phyloP scores from a whole-genome alignment of 2,329 filamentous ascomycete genomes.

The Apiospora kogelbergensis region DNA sequence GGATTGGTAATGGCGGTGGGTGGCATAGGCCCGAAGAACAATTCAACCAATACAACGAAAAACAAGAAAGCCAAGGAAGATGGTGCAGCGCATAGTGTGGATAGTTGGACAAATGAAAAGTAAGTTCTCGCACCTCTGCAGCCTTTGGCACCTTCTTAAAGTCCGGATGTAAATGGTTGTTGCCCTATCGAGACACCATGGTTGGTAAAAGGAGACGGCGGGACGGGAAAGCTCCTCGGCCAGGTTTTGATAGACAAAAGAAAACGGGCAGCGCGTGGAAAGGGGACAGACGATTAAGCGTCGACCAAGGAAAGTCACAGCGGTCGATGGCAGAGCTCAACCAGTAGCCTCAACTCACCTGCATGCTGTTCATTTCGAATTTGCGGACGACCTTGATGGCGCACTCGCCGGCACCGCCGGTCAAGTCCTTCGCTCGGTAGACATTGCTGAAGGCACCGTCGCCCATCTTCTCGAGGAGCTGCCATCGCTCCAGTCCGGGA shows the following conservation, averaged over 20 bases:
- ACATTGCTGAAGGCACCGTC: slow-evolving; percentile 99
- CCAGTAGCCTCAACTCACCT: slow-evolving; percentile 70
- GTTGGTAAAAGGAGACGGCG: slow-evolving; percentile 52
- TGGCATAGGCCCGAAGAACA: not conserved
- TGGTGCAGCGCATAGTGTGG: slow-evolving; percentile 11
- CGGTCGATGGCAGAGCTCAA: slow-evolving; percentile 29
- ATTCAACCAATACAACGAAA: slow-evolving; percentile 16
- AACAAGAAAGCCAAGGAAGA: slow-evolving; percentile 24
- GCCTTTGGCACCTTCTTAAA: slow-evolving; percentile 94
- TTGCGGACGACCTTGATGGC: slow-evolving; percentile 99
- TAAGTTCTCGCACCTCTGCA: slow-evolving; percentile 83
- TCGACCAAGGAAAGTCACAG: slow-evolving; percentile 3
- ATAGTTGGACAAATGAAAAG: slow-evolving; percentile 34
- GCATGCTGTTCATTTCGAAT: slow-evolving; percentile 97
- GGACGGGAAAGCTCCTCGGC: slow-evolving; percentile 18
- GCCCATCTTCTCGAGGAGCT: slow-evolving; percentile 93
- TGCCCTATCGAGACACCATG: slow-evolving; percentile 64
- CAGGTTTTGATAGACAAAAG: slow-evolving; percentile 29
- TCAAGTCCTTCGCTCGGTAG: slow-evolving; percentile 79
- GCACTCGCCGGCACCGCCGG: slow-evolving; percentile 73
- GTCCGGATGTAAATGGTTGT: slow-evolving; percentile 91
- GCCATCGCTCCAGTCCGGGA: slow-evolving; percentile 82
- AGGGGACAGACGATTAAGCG: slow-evolving; percentile 19
- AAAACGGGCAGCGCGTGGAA: slow-evolving; percentile 23
- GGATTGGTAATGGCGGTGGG: not conserved